A percentile compares a stretch with the other conserved stretches of the same genome.
These are phyloP conservation scores for Chrysanthemum seticuspe DNA, from an alignment of 129 eudicot genomes.

Conservation along the genomic window DNA sequence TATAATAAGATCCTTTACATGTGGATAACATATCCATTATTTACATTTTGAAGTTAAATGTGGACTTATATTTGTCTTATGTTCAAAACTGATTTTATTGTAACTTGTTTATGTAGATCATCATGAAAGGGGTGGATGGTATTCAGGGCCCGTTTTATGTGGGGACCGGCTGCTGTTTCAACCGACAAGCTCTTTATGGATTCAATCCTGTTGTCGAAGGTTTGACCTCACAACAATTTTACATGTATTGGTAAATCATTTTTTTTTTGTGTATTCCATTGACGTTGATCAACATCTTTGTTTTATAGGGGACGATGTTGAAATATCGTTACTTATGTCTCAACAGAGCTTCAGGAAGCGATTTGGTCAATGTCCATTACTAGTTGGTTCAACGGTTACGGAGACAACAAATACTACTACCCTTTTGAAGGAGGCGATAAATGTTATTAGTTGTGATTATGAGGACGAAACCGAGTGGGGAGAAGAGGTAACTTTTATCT, in stretches of 20 bases:
- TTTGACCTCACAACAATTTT: background rate
- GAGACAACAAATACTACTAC: conserved; percentile 76
- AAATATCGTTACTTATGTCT: conserved; percentile 75
- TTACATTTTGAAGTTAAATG: no score
- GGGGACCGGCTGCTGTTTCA: conserved; percentile 93
- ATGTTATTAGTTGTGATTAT: conserved; percentile 84
- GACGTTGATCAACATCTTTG: background rate
- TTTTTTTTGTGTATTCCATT: conserved; percentile 5
- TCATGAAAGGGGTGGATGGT: conserved; percentile 88
- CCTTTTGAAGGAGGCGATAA: conserved; percentile 79
- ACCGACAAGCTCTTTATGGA: conserved; percentile 81
- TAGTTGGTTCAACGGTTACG: conserved; percentile 78
- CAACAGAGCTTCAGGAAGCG: conserved; percentile 83
- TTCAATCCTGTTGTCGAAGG: conserved; percentile 85
- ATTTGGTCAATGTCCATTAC: conserved; percentile 82
- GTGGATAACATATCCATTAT: no score
- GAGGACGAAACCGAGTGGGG: conserved; percentile 92
- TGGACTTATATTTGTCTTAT: conserved; percentile 8
- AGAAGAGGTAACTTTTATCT: conserved; percentile 55
- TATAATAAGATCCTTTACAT: no score
- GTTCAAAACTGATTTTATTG: background rate
- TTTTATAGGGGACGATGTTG: conserved; percentile 68
- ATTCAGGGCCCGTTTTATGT: conserved; percentile 92
- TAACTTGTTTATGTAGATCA: conserved; percentile 48
- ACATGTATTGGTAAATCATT: background rate